Conservation (phyloP, 805 yeast species). For the Myxozyma vanderwaltii region DNA sequence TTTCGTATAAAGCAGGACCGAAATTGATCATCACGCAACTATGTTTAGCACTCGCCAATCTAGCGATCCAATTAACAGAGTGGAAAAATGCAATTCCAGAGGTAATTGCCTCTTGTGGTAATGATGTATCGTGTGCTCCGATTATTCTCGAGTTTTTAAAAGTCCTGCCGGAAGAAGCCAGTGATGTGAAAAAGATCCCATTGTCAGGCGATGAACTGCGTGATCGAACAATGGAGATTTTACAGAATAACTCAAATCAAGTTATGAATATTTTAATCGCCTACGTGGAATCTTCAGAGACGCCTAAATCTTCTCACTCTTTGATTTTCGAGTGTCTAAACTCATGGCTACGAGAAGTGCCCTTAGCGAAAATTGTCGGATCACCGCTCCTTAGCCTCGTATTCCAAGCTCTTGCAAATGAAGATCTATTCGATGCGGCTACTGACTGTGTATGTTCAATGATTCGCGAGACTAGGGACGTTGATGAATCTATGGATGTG, state of each 20-base stretch:
- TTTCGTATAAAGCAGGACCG: conserved; percentile 50
- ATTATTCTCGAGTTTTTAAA: conserved; percentile 75
- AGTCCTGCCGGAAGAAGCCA: conserved; percentile 87
- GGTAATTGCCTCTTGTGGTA: conserved; percentile 54
- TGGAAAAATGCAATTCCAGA: conserved; percentile 78
- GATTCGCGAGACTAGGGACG: conserved; percentile 77
- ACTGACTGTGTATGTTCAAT: conserved; percentile 84
- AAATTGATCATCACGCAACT: conserved; percentile 79
- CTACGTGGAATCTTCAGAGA: conserved; percentile 47
- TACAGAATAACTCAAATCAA: conserved; percentile 65
- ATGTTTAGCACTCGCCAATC: conserved; percentile 76
- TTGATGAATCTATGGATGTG: conserved; percentile 51
- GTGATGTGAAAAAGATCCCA: conserved; percentile 74
- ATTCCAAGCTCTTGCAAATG: conserved; percentile 59
- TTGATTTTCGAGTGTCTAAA: conserved; percentile 72
- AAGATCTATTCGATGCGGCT: conserved; percentile 77
- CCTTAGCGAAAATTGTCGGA: conserved; percentile 66
- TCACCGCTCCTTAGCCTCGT: conserved; percentile 68
- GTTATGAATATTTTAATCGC: conserved; percentile 66
- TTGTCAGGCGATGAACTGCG: conserved; percentile 80
- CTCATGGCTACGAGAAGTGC: conserved; percentile 89
- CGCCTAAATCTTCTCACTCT: conserved; percentile 43
- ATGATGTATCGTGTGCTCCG: conserved; percentile 44
- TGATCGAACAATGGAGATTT: conserved; percentile 60
- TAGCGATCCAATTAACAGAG: conserved; percentile 71